Conservation (phyloP, 306 rosid genomes). For the Dryas alaskensis region DNA sequence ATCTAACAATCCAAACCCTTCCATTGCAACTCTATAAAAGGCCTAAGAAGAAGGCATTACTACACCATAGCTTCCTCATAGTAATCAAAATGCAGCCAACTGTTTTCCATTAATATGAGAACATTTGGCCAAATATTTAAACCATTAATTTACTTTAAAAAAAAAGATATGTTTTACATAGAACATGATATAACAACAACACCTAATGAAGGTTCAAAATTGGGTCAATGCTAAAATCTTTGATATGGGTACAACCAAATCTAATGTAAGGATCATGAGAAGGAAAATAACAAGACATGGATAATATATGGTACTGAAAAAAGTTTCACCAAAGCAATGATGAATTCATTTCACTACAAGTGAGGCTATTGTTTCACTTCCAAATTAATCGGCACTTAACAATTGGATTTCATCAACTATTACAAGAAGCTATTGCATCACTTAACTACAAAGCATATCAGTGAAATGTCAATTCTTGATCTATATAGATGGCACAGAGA, state of each 20-base stretch:
- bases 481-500: background rate
- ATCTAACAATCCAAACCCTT: background rate
- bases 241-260: background rate
- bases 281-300: background rate
- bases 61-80: no score
- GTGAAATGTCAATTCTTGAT: background rate
- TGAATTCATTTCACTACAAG: background rate
- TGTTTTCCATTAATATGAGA: no score
- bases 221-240: constrained; percentile 1
- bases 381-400: no score
- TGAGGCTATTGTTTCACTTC: background rate
- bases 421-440: background rate
- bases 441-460: background rate
- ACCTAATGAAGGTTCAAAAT: background rate
- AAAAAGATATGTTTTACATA: no score
- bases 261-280: background rate
- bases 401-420: no score
- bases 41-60: background rate
- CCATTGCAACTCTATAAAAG: background rate
- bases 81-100: no score
- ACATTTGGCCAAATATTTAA: no score
- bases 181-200: background rate
- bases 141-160: no score
- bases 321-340: background rate
- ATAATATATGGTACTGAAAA: background rate